Conservation (phyloP, 306 rosid species). For the Quercus cerris region DNA sequence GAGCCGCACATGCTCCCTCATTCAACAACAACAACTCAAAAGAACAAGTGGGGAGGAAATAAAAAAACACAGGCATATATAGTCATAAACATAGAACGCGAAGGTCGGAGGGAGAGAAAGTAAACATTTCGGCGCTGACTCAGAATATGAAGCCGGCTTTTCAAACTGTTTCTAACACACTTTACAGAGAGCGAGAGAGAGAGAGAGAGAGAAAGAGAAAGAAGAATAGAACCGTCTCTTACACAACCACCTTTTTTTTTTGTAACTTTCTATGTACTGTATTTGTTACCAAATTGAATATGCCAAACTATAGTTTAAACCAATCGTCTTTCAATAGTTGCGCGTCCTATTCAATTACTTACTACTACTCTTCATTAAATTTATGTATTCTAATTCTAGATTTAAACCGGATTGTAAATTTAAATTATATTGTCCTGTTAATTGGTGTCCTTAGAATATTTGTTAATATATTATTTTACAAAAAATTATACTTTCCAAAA, state of each 20-base stretch:
- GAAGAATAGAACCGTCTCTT: background rate
- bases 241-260: too few species aligned
- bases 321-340: background rate
- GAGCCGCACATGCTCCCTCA: background rate
- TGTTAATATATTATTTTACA: too few species aligned
- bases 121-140: conserved; percentile 53
- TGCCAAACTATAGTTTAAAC: background rate
- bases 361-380: background rate
- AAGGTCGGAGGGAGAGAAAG: background rate
- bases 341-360: background rate
- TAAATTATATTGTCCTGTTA: background rate
- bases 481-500: too few species aligned
- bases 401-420: background rate
- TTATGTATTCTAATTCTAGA: background rate
- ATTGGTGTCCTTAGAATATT: too few species aligned
- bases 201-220: background rate
- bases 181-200: background rate
- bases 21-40: background rate
- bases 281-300: background rate
- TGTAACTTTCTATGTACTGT: background rate
- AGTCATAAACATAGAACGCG: background rate
- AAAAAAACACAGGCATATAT: background rate
- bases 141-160: conserved; percentile 20
- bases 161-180: conserved; percentile 10
- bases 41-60: background rate